Evolutionary conservation across 2,329 filamentous ascomycete genomes (phyloP).

Genomic region (Sporothrix luriei): DNA sequence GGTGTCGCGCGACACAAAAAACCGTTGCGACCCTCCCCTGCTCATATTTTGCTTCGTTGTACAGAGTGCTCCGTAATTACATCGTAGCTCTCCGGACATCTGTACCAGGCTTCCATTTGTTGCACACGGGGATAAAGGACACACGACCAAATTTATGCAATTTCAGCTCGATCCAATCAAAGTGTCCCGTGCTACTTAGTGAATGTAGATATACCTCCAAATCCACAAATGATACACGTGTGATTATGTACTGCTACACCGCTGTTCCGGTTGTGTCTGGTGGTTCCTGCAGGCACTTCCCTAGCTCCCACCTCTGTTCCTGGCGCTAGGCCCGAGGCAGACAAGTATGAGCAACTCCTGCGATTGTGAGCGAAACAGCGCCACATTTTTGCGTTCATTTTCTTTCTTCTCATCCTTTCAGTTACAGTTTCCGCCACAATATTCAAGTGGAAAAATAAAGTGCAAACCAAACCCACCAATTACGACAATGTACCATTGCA

Average conservation of each 20-base stretch:
- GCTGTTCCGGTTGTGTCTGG: not conserved
- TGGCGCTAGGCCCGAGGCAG: slow-evolving; percentile 23
- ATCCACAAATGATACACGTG: not conserved
- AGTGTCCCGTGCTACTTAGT: not conserved
- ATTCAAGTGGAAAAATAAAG: not conserved
- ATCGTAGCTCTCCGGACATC: too few relatives aligned
- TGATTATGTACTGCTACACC: not conserved
- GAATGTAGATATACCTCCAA: not conserved
- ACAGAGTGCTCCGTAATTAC: not conserved
- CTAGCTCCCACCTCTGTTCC: slow-evolving; percentile 19
- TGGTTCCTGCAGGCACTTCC: slow-evolving; percentile 16
- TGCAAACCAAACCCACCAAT: too few relatives aligned
- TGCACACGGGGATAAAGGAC: not conserved
- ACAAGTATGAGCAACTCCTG: not conserved
- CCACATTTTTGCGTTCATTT: not conserved
- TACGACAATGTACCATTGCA: slow-evolving; percentile 7
- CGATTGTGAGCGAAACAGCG: not conserved
- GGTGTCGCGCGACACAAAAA: slow-evolving; percentile 17
- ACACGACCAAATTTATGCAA: slow-evolving; percentile 2
- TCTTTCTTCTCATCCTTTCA: not conserved
- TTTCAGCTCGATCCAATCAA: slow-evolving; percentile 1
- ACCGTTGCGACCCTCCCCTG: slow-evolving; percentile 5
- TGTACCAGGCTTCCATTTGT: too few relatives aligned
- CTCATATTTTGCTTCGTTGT: not conserved
- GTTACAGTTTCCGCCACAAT: not conserved